A percentile compares a stretch with the other conserved stretches of the same genome.
These are phyloP conservation scores for Arthrobotrys conoides DNA, from an alignment of 2,329 filamentous ascomycete species.

Conservation along the genomic window DNA sequence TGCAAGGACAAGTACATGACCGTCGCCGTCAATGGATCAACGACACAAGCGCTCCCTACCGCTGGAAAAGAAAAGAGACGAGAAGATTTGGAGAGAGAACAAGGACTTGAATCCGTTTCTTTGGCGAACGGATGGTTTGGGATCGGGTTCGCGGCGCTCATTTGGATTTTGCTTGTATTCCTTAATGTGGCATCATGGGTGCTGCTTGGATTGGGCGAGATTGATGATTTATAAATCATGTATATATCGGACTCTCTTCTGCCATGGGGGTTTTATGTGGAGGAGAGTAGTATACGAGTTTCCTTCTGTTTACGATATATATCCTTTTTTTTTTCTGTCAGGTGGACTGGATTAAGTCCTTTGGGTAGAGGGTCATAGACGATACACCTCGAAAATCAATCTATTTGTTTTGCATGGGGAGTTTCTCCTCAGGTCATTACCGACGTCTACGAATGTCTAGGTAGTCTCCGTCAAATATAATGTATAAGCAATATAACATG, in stretches of 20 bases:
- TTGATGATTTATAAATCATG: constrained; percentile 55
- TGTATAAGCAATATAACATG: constrained; percentile 6
- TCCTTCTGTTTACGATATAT: constrained; percentile 3
- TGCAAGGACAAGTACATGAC: constrained; percentile 64
- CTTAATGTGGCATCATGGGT: constrained; percentile 52
- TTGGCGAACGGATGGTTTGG: constrained; percentile 55
- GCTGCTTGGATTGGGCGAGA: constrained; percentile 44
- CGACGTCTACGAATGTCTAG: not conserved
- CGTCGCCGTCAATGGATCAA: constrained; percentile 58
- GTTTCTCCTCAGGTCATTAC: not conserved
- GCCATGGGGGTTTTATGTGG: not conserved
- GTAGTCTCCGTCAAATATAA: constrained; percentile 1
- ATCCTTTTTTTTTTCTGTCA: not conserved
- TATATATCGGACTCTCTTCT: not conserved
- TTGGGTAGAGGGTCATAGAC: constrained; percentile 17
- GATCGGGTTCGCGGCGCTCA: constrained; percentile 30
- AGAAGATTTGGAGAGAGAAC: constrained; percentile 20
- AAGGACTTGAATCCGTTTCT: constrained; percentile 36
- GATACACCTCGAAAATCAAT: constrained; percentile 7
- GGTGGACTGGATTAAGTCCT: not conserved
- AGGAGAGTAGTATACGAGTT: constrained; percentile 19
- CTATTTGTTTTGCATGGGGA: constrained; percentile 1
- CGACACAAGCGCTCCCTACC: constrained; percentile 37
- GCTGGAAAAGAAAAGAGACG: constrained; percentile 34
- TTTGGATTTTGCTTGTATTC: constrained; percentile 47